These are phyloP conservation scores for Acidiella bohemica DNA, from an alignment of 495 filamentous ascomycete species.

Conservation along the genomic window DNA sequence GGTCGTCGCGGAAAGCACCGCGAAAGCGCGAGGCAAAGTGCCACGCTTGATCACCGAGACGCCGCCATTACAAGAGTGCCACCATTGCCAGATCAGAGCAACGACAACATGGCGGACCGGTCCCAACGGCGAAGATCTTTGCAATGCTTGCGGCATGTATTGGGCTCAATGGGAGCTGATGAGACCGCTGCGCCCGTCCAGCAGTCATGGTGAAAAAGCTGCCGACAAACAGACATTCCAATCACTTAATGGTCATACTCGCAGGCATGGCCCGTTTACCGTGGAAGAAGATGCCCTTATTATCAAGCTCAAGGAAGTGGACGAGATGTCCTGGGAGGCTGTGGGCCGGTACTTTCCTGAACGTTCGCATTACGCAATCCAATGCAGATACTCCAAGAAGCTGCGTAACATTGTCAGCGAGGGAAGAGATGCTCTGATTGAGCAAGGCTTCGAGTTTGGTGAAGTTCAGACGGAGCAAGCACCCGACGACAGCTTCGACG, in stretches of 20 bases:
- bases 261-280: conserved; percentile 8
- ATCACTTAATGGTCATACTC: too few relatives aligned
- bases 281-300: conserved; percentile 17
- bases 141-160: conserved; percentile 20
- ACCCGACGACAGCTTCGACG: not conserved
- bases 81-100: conserved; percentile 9
- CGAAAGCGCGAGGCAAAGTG: not conserved
- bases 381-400: conserved; percentile 16
- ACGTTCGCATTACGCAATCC: conserved; percentile 9
- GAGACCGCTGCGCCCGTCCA: conserved; percentile 2
- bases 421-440: conserved; percentile 9
- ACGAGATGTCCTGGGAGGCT: conserved; percentile 12
- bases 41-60: not conserved
- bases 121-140: conserved; percentile 11
- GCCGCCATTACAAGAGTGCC: conserved; percentile 4
- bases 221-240: too few relatives aligned
- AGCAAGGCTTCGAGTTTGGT: conserved; percentile 11
- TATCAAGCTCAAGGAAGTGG: conserved; percentile 19
- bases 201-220: too few relatives aligned
- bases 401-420: conserved; percentile 2
- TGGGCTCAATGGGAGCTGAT: conserved; percentile 11
- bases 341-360: conserved; percentile 10
- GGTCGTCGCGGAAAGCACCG: too few relatives aligned
- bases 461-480: not conserved
- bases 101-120: conserved; percentile 9